These are phyloP conservation scores for Monosporascus sp. DNA, from an alignment of 2,329 filamentous ascomycete species.

Conservation along the genomic window DNA sequence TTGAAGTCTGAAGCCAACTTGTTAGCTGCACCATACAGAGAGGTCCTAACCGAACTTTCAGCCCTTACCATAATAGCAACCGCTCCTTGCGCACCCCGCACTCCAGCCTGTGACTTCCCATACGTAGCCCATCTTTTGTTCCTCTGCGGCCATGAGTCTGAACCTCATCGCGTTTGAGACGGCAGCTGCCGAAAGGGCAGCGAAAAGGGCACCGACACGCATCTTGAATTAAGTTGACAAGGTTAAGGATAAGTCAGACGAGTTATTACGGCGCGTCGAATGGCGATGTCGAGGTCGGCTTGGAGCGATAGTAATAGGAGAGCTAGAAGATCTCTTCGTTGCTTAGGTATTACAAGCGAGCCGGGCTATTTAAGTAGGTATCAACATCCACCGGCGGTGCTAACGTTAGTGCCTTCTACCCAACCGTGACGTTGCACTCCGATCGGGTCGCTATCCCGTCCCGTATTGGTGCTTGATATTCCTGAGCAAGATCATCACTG, in stretches of 20 bases:
- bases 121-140: slow-evolving; percentile 11
- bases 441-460: no score
- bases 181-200: slow-evolving; percentile 13
- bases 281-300: neutral
- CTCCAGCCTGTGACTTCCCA: slow-evolving; percentile 25
- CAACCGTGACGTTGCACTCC: no score
- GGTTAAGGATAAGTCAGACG: neutral
- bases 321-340: neutral
- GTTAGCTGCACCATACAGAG: neutral
- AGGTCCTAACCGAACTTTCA: neutral
- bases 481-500: no score
- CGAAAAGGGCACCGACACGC: slow-evolving; percentile 19
- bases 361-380: no score
- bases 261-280: neutral
- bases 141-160: slow-evolving; percentile 15
- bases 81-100: slow-evolving; percentile 10
- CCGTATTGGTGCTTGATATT: no score
- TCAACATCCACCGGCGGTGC: no score
- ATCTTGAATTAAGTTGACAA: slow-evolving; percentile 13
- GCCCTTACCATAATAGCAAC: slow-evolving; percentile 22
- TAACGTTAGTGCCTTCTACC: no score
- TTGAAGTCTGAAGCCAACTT: slow-evolving; percentile 21
- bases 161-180: slow-evolving; percentile 14
- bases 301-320: neutral
- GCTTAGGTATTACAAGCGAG: no score